Conservation (phyloP, 108 stramenopile genomes). For the Fistulifera solaris region DNA sequence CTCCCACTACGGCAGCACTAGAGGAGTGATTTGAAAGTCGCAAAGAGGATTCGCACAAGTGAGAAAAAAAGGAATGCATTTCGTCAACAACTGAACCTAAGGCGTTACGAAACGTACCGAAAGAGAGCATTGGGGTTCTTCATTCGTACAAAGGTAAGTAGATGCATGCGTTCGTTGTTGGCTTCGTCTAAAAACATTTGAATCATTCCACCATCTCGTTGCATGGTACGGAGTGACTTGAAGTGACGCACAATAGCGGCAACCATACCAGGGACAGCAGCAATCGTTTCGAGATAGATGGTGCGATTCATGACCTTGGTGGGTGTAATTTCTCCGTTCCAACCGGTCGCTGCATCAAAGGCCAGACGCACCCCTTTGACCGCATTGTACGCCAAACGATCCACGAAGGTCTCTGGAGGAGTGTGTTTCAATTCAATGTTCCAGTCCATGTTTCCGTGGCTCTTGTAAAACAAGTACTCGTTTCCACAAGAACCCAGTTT, state of each 20-base stretch:
- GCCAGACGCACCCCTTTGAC: constrained; percentile 48
- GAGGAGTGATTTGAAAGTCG: neutral
- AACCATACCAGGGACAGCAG: constrained; percentile 86
- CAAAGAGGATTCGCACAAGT: neutral
- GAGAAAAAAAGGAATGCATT: no score
- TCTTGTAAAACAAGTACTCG: constrained; percentile 33
- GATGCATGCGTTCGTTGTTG: constrained; percentile 96
- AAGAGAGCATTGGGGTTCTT: constrained; percentile 64
- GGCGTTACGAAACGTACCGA: no score
- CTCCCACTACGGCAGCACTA: constrained; percentile 59
- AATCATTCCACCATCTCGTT: constrained; percentile 89
- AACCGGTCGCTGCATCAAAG: constrained; percentile 58
- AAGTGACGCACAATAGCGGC: constrained; percentile 88
- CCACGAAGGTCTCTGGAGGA: constrained; percentile 29
- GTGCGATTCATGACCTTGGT: constrained; percentile 66
- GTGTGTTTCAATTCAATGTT: constrained; percentile 55
- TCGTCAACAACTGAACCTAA: no score
- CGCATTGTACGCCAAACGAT: constrained; percentile 47
- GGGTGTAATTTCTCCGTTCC: constrained; percentile 51
- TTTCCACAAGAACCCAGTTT: constrained; percentile 18
- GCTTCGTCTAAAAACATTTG: constrained; percentile 95
- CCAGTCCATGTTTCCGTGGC: constrained; percentile 49
- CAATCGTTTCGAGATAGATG: constrained; percentile 83
- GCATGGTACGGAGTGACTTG: constrained; percentile 80
- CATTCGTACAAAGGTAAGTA: constrained; percentile 83